Percentiles rank a stretch among this genome's conserved stretches.
These are phyloP conservation scores for Naganishia sp. DNA, from an alignment of 1,284 basidiomycete genomes.

Conservation along the genomic window DNA sequence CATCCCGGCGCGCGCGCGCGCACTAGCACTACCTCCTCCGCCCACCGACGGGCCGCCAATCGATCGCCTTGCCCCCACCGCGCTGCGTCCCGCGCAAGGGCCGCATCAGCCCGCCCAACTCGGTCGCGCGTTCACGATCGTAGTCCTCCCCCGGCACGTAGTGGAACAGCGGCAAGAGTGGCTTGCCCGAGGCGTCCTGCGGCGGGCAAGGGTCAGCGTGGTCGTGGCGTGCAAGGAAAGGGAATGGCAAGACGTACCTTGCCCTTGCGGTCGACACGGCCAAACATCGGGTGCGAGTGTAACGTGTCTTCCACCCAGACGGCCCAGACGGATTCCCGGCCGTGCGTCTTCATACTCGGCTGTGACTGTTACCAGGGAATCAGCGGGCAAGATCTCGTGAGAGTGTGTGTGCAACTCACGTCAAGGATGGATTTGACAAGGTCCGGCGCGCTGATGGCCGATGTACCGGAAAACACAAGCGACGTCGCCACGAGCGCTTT, in stretches of 20 bases:
- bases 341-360: conserved; percentile 46
- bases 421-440: conserved; percentile 53
- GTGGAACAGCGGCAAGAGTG: conserved; percentile 53
- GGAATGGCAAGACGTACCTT: conserved; percentile 40
- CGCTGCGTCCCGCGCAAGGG: conserved; percentile 50
- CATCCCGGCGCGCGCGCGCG: too few species aligned
- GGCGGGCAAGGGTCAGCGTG: not conserved
- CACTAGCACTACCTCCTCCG: conserved; percentile 38
- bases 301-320: conserved; percentile 45
- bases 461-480: conserved; percentile 53
- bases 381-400: not conserved
- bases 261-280: conserved; percentile 52
- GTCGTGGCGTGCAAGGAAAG: not conserved
- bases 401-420: conserved; percentile 38
- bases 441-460: conserved; percentile 51
- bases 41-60: conserved; percentile 53
- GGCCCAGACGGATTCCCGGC: conserved; percentile 45
- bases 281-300: conserved; percentile 51
- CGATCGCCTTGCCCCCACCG: conserved; percentile 52
- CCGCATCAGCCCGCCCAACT: conserved; percentile 53
- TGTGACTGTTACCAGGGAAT: conserved; percentile 42
- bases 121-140: conserved; percentile 46
- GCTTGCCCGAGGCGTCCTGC: conserved; percentile 51
- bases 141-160: conserved; percentile 51
- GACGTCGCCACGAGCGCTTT: conserved; percentile 51